Evolutionary conservation across 129 eudicot species (phyloP), one percentile per base, ranked within the genome.

Genomic region (Rutidosis leptorrhynchoides): DNA sequence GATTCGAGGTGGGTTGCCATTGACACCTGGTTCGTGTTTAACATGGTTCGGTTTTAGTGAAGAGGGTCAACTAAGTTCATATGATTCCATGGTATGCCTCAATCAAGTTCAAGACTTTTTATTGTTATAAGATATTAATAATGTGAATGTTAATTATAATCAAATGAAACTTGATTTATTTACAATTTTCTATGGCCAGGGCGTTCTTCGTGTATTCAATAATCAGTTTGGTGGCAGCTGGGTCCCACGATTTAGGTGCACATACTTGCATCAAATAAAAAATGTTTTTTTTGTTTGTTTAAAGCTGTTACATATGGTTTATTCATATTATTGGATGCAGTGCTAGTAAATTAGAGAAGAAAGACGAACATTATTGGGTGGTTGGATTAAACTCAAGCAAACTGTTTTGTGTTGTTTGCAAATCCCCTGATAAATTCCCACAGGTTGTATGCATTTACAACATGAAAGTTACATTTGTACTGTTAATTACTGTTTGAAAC

Each of bases 21-120:
- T 89, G 82, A 84, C 97, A 63, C 95, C 99, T 29, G 97, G 97
- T 61, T 86, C 99, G 22, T 42, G 58, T 73, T 79, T 94, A 61
- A 72, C 81, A 25, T 94, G 99, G 99, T 79, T 94, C 68, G 99
- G 99, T 66, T 89, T 86, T 74, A 89, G 93, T 69, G 99, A 94
- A 77, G 99, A 89, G 77, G 97, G 99, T 70, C 94, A 75, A 64
- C 79, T 89, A 27, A 85, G 94, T 70, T 86, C 97, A 48, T 94
- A 79, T 67, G 99, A 94, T 76, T 94, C 99, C 14, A 83, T 82
- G 97, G 99, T 94, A 74, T 58, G 69, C 23, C 45, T 37, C 4
- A 37, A n/a, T 59, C 29, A 32, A 30, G 20, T 64, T 62, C 45
- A 42, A 27, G 26, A 62, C 32, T 64, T 62, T 11, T 43, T 67